Evolutionary conservation across 495 filamentous ascomycete genomes (phyloP).

Genomic region (Hypoxylon trugodes): DNA sequence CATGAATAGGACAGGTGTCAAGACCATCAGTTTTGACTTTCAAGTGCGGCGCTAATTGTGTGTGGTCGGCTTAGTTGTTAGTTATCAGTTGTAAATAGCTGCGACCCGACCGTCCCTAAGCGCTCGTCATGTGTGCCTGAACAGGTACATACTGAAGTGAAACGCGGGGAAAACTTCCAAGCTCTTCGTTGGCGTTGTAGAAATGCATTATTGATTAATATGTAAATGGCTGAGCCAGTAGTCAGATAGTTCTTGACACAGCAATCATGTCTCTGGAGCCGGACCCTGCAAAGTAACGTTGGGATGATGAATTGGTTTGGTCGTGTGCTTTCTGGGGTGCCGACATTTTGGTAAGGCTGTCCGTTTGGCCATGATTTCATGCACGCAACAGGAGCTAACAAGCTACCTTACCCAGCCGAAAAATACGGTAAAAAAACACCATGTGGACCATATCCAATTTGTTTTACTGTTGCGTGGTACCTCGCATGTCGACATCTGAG

Average conservation of each 20-base stretch:
- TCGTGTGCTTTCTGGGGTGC: constrained; percentile 33
- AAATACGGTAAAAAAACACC: constrained; percentile 23
- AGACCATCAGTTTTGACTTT: constrained; percentile 3
- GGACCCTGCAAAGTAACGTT: constrained; percentile 39
- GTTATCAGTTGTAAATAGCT: not conserved
- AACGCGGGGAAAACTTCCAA: not conserved
- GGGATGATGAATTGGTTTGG: constrained; percentile 17
- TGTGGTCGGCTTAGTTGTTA: not conserved
- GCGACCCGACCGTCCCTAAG: not conserved
- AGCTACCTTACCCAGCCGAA: constrained; percentile 41
- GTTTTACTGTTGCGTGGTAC: constrained; percentile 15
- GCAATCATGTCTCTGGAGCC: constrained; percentile 3
- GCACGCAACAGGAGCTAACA: constrained; percentile 39
- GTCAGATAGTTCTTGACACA: not conserved
- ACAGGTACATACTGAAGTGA: not conserved
- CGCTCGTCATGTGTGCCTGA: not conserved
- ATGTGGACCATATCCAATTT: constrained; percentile 33
- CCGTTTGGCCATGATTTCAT: constrained; percentile 32
- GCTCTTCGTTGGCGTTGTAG: not conserved
- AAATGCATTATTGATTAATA: constrained; percentile 1
- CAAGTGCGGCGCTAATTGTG: constrained; percentile 16
- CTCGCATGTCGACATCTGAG: constrained; percentile 4
- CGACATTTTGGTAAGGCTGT: constrained; percentile 35
- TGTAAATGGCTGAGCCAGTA: not conserved
- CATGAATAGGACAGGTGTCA: constrained; percentile 14